Base-by-base conservation (phyloP, 331 rosid species). In the Cydonia oblonga region DNA sequence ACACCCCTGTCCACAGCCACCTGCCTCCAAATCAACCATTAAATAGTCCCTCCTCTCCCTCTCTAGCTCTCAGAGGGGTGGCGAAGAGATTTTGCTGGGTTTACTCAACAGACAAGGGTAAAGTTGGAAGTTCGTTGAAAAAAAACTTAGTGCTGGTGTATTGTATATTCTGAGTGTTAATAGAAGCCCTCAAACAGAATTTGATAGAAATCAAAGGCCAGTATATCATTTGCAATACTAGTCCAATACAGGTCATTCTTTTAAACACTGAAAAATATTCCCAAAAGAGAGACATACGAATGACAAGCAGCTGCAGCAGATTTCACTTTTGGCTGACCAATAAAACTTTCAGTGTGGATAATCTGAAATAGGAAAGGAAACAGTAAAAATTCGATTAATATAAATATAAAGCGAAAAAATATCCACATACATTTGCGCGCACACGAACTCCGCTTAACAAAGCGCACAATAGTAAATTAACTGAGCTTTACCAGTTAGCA, bases 301-400 rank as follows among this genome's bases (percentile, higher is more conserved):
- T 59, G 92, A 83, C 98, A 93, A 57, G 98, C 82, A 54, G 86
- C 84, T 29, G 90, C 96, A 69, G 97, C 97, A 30, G 96, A 93
- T 80, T 84, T 84, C 68, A 93, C 98, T 85, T 93, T 93, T 6
- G 97, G 91, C 81, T 81, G 89, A 77, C 98, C 98, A 76, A 93
- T 87, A 70, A 85, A 91, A 19, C 84, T 78, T 88, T 93, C 98
- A 0, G 91, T 84, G 72, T 91, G 98, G 68, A 93, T 93, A 70
- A 93, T 76, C 98, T 92, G 85, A 79, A 64, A 76, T 35, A 33
- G 33, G 11, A 71, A 5, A 64, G 61, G 67, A 25, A 9, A 42
- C 9, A 2, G 49, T 26, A 25, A 23, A 33, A 70, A 68, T 60
- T 73, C 26, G n/a, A 66, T 29, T 24, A 71, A 3, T n/a, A n/a